phyloP scores from a whole-genome alignment of 2,329 filamentous ascomycete genomes.

The Trichothecium sympodiale region DNA sequence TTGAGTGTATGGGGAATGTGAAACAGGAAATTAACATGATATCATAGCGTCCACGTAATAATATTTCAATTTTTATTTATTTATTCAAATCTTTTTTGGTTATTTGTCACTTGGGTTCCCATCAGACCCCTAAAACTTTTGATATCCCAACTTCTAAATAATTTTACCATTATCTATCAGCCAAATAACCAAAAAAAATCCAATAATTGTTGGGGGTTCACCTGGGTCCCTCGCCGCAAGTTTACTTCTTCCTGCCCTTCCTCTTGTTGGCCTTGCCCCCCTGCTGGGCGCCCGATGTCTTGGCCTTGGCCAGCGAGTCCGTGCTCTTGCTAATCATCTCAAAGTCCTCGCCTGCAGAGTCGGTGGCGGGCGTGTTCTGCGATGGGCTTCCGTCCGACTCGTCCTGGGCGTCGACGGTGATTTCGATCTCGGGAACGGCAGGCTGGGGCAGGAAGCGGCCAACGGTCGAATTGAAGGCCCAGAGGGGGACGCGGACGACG shows the following conservation, averaged over 20 bases:
- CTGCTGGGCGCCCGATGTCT: slow-evolving; percentile 36
- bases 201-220: too few relatives aligned
- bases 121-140: too few relatives aligned
- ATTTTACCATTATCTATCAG: neutral
- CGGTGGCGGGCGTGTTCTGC: slow-evolving; percentile 42
- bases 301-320: slow-evolving; percentile 40
- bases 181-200: neutral
- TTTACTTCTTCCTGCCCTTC: slow-evolving; percentile 43
- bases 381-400: slow-evolving; percentile 26
- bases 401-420: slow-evolving; percentile 29
- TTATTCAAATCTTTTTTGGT: too few relatives aligned
- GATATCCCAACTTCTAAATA: too few relatives aligned
- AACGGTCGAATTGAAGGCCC: slow-evolving; percentile 49
- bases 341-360: slow-evolving; percentile 49
- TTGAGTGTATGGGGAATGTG: too few relatives aligned
- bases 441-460: slow-evolving; percentile 37
- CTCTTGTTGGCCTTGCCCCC: slow-evolving; percentile 38
- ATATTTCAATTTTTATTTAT: too few relatives aligned
- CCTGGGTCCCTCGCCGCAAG: neutral
- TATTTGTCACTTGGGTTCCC: too few relatives aligned
- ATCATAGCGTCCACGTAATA: too few relatives aligned
- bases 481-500: slow-evolving; percentile 67
- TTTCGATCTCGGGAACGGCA: slow-evolving; percentile 23
- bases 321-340: slow-evolving; percentile 52
- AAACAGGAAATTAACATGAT: too few relatives aligned